Percentiles rank a stretch among this genome's conserved stretches.
phyloP scores from a whole-genome alignment of 2,329 filamentous ascomycete species.

The Fusarium fracticaudum region DNA sequence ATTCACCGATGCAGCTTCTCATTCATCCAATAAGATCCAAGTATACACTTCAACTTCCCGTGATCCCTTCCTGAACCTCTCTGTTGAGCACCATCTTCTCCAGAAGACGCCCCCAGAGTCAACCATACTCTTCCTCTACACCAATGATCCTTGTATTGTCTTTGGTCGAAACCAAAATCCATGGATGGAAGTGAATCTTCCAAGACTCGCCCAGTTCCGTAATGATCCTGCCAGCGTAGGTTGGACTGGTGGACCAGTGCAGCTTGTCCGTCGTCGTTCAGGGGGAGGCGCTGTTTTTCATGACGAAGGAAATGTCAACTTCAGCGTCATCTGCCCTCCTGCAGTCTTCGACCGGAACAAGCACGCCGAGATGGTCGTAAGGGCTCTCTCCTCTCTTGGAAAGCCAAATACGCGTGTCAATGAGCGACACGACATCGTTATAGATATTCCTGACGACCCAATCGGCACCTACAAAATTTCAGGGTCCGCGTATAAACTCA shows the following conservation, averaged over 20 bases:
- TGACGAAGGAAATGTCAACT: conserved; percentile 93
- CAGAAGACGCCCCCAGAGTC: conserved; percentile 77
- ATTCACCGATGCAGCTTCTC: conserved; percentile 52
- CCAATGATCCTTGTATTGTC: conserved; percentile 86
- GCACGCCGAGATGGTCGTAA: conserved; percentile 92
- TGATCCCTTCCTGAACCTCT: conserved; percentile 90
- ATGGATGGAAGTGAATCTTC: conserved; percentile 89
- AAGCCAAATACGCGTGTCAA: conserved; percentile 77
- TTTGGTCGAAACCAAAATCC: conserved; percentile 98
- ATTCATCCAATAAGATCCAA: conserved; percentile 64
- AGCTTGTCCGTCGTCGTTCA: conserved; percentile 82
- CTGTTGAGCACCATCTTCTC: conserved; percentile 90
- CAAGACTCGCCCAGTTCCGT: conserved; percentile 56
- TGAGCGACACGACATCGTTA: conserved; percentile 90
- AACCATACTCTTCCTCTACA: conserved; percentile 85
- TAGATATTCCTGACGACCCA: conserved; percentile 56
- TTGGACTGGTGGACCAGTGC: conserved; percentile 47
- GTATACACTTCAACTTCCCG: conserved; percentile 75
- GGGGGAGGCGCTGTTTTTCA: conserved; percentile 96
- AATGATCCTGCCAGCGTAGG: conserved; percentile 33
- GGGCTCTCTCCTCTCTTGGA: conserved; percentile 74
- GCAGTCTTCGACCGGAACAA: conserved; percentile 81
- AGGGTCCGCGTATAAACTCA: conserved; percentile 95
- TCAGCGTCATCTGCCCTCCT: conserved; percentile 87
- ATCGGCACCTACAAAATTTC: conserved; percentile 77